Percentiles rank a stretch among this genome's conserved stretches.
Evolutionary conservation across 1,139 yeast species (phyloP).

Genomic region (Blastobotrys elegans): DNA sequence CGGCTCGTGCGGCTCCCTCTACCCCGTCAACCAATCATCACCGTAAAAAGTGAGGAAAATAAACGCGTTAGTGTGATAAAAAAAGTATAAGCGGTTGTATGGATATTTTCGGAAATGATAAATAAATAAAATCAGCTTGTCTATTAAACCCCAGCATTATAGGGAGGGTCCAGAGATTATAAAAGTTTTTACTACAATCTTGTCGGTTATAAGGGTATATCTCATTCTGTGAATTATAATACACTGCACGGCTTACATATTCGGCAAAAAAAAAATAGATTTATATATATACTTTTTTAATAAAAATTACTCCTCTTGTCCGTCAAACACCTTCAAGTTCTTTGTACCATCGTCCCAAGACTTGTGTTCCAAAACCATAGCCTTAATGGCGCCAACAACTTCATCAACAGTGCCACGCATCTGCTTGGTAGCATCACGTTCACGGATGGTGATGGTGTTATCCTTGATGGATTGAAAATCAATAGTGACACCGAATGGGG

Average conservation of each 20-base stretch:
- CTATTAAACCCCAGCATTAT: too few species aligned
- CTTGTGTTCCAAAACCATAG: slow-evolving; percentile 65
- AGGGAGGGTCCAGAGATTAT: too few species aligned
- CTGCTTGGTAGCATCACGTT: slow-evolving; percentile 95
- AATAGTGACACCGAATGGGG: slow-evolving; percentile 97
- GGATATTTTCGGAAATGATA: too few species aligned
- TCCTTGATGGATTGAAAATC: slow-evolving; percentile 94
- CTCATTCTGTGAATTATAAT: too few species aligned
- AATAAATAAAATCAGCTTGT: too few species aligned
- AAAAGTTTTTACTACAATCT: too few species aligned
- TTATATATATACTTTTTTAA: background rate
- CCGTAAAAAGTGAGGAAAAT: too few species aligned
- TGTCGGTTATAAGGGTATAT: too few species aligned
- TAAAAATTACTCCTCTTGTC: slow-evolving; percentile 11
- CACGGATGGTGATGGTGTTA: slow-evolving; percentile 89
- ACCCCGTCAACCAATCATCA: too few species aligned
- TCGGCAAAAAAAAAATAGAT: background rate
- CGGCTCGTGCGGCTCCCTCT: too few species aligned
- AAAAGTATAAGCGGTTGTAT: too few species aligned
- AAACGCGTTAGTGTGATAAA: too few species aligned
- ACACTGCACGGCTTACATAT: background rate
- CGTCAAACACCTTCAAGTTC: slow-evolving; percentile 28
- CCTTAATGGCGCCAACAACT: slow-evolving; percentile 72
- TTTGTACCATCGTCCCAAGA: slow-evolving; percentile 86
- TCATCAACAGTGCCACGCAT: slow-evolving; percentile 87